phyloP scores from a whole-genome alignment of 2,329 filamentous ascomycete species.

The Aspergillus pseudotamarii region DNA sequence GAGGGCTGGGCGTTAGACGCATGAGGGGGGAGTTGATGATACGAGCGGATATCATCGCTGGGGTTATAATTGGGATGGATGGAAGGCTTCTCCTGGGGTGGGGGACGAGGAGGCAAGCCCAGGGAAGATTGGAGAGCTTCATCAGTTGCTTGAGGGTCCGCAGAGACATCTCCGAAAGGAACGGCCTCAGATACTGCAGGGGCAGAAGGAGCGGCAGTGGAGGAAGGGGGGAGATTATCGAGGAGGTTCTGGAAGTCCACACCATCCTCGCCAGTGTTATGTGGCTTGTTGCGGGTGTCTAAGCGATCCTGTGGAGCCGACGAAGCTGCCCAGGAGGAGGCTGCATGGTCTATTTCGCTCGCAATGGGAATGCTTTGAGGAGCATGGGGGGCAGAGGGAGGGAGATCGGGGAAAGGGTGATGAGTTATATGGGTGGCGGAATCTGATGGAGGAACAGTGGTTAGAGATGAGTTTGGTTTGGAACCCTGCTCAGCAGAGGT shows the following conservation, averaged over 20 bases:
- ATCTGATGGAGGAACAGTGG: slow-evolving; percentile 29
- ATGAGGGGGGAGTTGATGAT: slow-evolving; percentile 41
- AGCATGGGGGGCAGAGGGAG: slow-evolving; percentile 28
- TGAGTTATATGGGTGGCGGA: slow-evolving; percentile 29
- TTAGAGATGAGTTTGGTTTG: slow-evolving; percentile 27
- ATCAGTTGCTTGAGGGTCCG: slow-evolving; percentile 32
- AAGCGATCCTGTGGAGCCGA: slow-evolving; percentile 25
- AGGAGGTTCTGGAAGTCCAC: slow-evolving; percentile 53
- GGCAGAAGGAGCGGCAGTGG: slow-evolving; percentile 29
- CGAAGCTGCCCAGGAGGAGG: slow-evolving; percentile 22
- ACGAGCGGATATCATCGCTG: slow-evolving; percentile 42
- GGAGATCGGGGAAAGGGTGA: slow-evolving; percentile 22
- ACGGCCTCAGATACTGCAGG: slow-evolving; percentile 27
- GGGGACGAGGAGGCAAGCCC: slow-evolving; percentile 49
- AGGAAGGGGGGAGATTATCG: slow-evolving; percentile 49
- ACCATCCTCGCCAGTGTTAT: slow-evolving; percentile 37
- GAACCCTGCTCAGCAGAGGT: slow-evolving; percentile 13
- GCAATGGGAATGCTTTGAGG: slow-evolving; percentile 31
- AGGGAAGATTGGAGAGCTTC: slow-evolving; percentile 38
- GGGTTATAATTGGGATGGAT: slow-evolving; percentile 42
- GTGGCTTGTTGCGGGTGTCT: slow-evolving; percentile 27
- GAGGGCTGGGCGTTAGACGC: slow-evolving; percentile 29
- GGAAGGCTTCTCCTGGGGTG: slow-evolving; percentile 46
- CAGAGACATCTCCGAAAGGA: slow-evolving; percentile 29
- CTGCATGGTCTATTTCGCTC: slow-evolving; percentile 34